phyloP scores from a whole-genome alignment of 129 eudicot species.

The Pseudognaphalium luteoalbum region DNA sequence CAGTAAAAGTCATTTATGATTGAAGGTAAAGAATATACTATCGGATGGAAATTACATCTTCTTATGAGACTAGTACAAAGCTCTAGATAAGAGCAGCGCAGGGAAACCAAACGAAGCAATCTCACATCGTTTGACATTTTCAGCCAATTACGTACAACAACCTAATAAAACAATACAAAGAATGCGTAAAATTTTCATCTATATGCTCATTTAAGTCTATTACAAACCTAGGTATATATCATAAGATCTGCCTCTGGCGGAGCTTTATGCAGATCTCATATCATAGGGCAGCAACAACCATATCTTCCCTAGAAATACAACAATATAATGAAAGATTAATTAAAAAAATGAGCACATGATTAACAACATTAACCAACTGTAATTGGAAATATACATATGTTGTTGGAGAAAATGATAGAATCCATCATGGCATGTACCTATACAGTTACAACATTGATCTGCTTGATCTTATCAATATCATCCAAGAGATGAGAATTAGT shows the following conservation, averaged over 20 bases:
- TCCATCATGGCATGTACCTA: constrained; percentile 48
- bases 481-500: constrained; percentile 83
- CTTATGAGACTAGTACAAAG: too few species aligned
- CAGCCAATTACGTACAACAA: too few species aligned
- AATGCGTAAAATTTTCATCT: too few species aligned
- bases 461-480: constrained; percentile 83
- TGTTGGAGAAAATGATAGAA: neutral
- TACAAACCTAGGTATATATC: too few species aligned
- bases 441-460: constrained; percentile 74
- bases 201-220: too few species aligned
- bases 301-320: constrained; percentile 73
- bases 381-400: neutral
- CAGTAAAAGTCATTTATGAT: too few species aligned
- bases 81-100: too few species aligned
- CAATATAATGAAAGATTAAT: constrained; percentile 6
- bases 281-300: constrained; percentile 92
- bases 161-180: too few species aligned
- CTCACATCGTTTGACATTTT: too few species aligned
- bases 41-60: too few species aligned
- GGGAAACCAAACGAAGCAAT: too few species aligned
- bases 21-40: too few species aligned
- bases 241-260: constrained; percentile 87
- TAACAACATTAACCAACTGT: neutral
- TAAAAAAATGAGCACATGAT: neutral
- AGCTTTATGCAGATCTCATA: constrained; percentile 98